Percentiles rank a stretch among this genome's conserved stretches.
Evolutionary conservation across 2,329 filamentous ascomycete genomes (phyloP).

Genomic region (Fusarium tuaranense): DNA sequence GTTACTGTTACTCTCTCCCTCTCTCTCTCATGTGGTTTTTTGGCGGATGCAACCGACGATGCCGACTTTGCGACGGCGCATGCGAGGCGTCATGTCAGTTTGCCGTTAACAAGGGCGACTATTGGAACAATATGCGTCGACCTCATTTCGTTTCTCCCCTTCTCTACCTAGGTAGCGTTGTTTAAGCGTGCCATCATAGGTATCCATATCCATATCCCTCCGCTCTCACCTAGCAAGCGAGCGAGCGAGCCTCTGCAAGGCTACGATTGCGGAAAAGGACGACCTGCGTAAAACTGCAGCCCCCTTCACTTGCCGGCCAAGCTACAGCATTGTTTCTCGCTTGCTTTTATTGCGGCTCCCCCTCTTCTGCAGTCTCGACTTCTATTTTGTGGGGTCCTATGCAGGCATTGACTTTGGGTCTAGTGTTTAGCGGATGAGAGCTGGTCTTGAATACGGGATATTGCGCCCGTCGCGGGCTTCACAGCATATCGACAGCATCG

Average conservation of each 20-base stretch:
- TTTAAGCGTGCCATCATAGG: background rate
- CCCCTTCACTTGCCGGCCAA: background rate
- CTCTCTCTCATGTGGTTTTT: background rate
- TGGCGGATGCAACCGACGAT: slow-evolving; percentile 6
- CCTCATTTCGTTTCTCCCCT: background rate
- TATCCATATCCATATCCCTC: background rate
- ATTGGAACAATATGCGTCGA: background rate
- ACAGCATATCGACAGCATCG: background rate
- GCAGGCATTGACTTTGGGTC: background rate
- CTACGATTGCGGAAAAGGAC: background rate
- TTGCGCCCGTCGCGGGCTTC: background rate
- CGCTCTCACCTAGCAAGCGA: slow-evolving; percentile 1
- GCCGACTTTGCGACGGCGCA: background rate
- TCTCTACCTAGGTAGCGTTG: background rate
- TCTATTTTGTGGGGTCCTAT: slow-evolving; percentile 9
- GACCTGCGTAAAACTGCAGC: background rate
- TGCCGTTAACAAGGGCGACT: background rate
- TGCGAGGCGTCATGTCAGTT: slow-evolving; percentile 2
- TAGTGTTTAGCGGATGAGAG: background rate
- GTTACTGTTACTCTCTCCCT: background rate
- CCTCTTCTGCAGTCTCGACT: background rate
- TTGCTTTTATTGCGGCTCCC: background rate
- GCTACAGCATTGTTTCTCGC: background rate
- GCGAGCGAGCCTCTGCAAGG: background rate
- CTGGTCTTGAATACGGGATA: background rate